A percentile compares a stretch with the other conserved stretches of the same genome.
phyloP scores from a whole-genome alignment of 164 flowering plant genomes.

The Buxus sempervirens region DNA sequence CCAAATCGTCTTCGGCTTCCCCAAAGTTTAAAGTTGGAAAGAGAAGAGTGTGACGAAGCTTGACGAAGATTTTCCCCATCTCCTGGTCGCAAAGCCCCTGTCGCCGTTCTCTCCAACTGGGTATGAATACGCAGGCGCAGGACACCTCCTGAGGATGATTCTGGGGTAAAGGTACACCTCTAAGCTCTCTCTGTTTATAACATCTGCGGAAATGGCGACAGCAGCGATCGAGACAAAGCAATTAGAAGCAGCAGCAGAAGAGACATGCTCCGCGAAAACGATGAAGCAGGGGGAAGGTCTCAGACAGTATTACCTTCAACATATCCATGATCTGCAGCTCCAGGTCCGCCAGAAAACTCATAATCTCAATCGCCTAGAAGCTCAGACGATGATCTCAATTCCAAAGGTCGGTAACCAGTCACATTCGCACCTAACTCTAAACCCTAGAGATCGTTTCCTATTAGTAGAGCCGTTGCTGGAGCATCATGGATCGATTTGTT shows the following conservation, averaged over 20 bases:
- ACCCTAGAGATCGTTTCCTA: conserved; percentile 7
- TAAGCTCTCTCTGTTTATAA: too few relatives aligned
- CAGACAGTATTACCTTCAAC: conserved; percentile 77
- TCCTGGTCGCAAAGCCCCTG: too few relatives aligned
- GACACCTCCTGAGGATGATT: too few relatives aligned
- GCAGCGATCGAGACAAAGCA: conserved; percentile 24
- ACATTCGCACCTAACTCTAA: conserved; percentile 8
- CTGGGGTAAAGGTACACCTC: too few relatives aligned
- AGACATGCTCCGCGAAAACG: conserved; percentile 24
- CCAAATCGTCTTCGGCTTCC: too few relatives aligned
- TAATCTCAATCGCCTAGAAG: conserved; percentile 89
- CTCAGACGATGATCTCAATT: conserved; percentile 92
- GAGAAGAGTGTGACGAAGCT: too few relatives aligned
- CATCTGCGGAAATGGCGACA: conserved; percentile 33
- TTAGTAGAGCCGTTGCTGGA: background rate
- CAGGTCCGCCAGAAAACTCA: conserved; percentile 72
- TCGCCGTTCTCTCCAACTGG: too few relatives aligned
- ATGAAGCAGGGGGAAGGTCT: conserved; percentile 80
- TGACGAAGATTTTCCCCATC: too few relatives aligned
- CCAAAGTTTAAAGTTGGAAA: too few relatives aligned
- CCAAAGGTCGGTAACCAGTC: conserved; percentile 51
- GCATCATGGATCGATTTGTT: too few relatives aligned
- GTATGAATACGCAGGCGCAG: too few relatives aligned
- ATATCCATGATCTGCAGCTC: conserved; percentile 82
- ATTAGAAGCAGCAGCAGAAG: conserved; percentile 14